Evolutionary conservation across 2,329 filamentous ascomycete species (phyloP).

Genomic region (Scedosporium dehoogii): DNA sequence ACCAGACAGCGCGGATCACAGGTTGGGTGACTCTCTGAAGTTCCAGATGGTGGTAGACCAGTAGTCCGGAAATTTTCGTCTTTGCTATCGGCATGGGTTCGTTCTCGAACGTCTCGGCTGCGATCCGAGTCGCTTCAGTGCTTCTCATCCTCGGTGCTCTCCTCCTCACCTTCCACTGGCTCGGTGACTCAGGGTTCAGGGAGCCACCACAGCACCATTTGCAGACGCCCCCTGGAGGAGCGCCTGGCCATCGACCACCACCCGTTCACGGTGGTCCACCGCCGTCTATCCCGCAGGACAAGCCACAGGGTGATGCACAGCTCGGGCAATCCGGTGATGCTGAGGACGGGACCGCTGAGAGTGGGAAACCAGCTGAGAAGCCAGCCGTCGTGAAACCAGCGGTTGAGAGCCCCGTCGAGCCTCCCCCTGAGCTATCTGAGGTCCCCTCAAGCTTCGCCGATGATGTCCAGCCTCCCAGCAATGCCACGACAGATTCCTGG

Average conservation of each 20-base stretch:
- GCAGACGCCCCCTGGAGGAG: neutral
- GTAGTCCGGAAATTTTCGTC: no score
- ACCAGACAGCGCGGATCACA: neutral
- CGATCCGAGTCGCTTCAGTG: neutral
- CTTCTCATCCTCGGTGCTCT: neutral
- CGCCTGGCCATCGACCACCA: neutral
- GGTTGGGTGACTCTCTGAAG: neutral
- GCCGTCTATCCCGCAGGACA: neutral
- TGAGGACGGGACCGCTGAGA: no score
- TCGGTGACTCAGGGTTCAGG: neutral
- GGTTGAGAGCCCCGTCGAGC: neutral
- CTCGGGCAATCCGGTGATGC: no score
- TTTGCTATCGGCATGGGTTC: neutral
- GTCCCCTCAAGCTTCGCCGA: neutral
- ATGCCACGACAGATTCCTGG: neutral
- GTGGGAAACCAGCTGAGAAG: neutral
- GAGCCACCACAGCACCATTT: neutral
- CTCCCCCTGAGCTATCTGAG: neutral
- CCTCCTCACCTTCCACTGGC: constrained; percentile 1
- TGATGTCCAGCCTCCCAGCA: neutral
- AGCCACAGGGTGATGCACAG: neutral
- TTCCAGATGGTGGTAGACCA: neutral
- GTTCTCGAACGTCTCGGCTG: neutral
- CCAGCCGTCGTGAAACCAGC: neutral
- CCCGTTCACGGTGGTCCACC: neutral